Evolutionary conservation across 768 basidiomycete genomes (phyloP), one percentile per base, ranked within the genome.

Genomic region (Rhizopogon vesiculosus): DNA sequence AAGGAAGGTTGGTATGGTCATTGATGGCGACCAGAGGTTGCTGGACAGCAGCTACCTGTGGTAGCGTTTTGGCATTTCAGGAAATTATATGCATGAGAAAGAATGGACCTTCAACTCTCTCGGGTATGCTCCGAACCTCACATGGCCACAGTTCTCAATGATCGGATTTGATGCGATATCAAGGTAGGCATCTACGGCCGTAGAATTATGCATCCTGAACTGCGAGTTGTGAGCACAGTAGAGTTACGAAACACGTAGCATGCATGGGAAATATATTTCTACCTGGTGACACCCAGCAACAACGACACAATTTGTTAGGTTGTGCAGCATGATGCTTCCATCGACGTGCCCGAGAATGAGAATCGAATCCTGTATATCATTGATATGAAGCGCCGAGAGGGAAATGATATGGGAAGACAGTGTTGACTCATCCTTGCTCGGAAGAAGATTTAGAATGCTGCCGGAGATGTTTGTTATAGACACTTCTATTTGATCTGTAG

Each of bases 161-260:
- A 92, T 77, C 1, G 93, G 92, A 44, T 85, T 83, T 3, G 91
- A 91, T 4, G 72, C 64, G 10, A 85, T 82, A 5, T 80, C 73
- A 2, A 95, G 77, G 61, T 87, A 85, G 2, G 93, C 79, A 49
- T 84, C 82, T 0, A 86, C 80, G 8, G 74, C 57, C 0, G 65
- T 75, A 1, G 93, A 92, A 18, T 79, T 76, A 66, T 95, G 93
- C 82, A 96, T 93, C 43, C 93, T 85, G 66, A 93, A 93, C 93
- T 96, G 65, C 15, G 49, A 18, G 42, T 15, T 48, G 25, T 31
- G 19, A 25, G 53, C 29, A 10, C 40, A 41, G 33, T 53, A 38
- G 33, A 57, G 33, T 25, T 13, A 39, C 16, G 12, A 38, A 38
- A 10, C 35, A 38, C 7, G 31, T 50, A 8, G 50, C 25, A 28